Evolutionary conservation across 2,329 filamentous ascomycete genomes (phyloP).

Genomic region (Colletotrichum plurivorum): DNA sequence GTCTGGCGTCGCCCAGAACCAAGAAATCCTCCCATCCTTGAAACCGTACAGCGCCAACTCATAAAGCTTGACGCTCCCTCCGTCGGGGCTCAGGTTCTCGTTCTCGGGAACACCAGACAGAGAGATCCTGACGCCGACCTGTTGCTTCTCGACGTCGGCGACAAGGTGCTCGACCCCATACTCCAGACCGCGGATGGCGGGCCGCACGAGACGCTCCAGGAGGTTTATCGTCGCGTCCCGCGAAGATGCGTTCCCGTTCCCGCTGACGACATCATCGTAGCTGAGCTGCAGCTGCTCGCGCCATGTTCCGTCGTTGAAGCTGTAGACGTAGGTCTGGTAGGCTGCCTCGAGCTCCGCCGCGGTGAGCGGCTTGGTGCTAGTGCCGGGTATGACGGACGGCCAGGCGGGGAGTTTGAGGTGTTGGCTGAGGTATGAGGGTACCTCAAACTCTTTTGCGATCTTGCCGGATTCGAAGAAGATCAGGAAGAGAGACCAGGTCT

Average conservation of each 20-base stretch:
- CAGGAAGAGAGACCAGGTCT: conserved; percentile 1
- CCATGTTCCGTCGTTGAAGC: conserved; percentile 1
- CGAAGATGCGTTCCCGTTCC: neutral
- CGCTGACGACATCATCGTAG: neutral
- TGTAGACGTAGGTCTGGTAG: conserved; percentile 14
- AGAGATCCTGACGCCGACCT: conserved; percentile 2
- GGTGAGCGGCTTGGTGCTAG: neutral
- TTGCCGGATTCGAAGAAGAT: conserved; percentile 17
- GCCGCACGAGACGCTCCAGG: neutral
- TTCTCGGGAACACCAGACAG: conserved; percentile 6
- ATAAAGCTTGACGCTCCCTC: neutral
- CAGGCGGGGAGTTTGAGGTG: neutral
- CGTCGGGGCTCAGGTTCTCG: neutral
- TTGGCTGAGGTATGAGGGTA: neutral
- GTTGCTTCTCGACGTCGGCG: neutral
- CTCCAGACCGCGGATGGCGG: conserved; percentile 6
- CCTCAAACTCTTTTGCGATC: neutral
- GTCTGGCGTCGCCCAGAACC: neutral
- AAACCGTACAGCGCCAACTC: conserved; percentile 8
- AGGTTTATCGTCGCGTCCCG: neutral
- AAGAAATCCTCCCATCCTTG: conserved; percentile 12
- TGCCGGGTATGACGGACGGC: neutral
- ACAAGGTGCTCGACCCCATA: conserved; percentile 10
- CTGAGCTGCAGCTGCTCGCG: neutral
- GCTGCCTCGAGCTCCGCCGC: neutral